Evolutionary conservation across 371 early-diverging fungal species (phyloP).

Genomic region (Massospora cicadina): DNA sequence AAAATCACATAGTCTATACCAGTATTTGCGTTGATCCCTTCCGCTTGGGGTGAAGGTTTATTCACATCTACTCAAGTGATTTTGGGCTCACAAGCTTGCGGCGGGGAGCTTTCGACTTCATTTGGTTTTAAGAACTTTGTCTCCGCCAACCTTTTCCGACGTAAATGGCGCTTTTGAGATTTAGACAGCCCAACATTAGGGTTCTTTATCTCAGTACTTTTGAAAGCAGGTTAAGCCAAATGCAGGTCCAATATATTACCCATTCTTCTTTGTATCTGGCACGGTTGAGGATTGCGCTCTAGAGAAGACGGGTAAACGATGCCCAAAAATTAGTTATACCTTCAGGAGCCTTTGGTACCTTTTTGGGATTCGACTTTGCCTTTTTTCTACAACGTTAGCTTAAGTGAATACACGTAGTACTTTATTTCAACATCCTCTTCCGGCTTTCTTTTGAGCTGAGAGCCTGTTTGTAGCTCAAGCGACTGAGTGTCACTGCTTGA

Average conservation of each 20-base stretch:
- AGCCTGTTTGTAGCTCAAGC: not conserved
- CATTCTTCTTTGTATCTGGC: not conserved
- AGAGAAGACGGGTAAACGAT: not conserved
- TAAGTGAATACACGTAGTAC: not conserved
- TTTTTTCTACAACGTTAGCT: not conserved
- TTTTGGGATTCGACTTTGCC: not conserved
- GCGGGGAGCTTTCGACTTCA: not conserved
- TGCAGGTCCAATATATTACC: not conserved
- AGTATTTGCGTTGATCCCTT: too few species aligned
- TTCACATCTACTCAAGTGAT: too few species aligned
- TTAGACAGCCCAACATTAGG: not conserved
- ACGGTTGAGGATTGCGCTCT: not conserved
- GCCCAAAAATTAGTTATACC: not conserved
- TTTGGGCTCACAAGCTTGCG: too few species aligned
- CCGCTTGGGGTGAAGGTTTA: too few species aligned
- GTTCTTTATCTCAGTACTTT: not conserved
- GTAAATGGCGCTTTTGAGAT: not conserved
- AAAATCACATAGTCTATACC: too few species aligned
- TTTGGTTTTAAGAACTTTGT: not conserved
- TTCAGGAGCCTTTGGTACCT: not conserved
- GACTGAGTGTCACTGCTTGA: not conserved
- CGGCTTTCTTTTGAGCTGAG: not conserved
- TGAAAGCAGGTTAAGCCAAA: not conserved
- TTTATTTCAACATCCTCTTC: not conserved
- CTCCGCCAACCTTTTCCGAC: not conserved